These are phyloP conservation scores for Fraxinus paxiana DNA, from an alignment of 305 asterid genomes.

Conservation along the genomic window DNA sequence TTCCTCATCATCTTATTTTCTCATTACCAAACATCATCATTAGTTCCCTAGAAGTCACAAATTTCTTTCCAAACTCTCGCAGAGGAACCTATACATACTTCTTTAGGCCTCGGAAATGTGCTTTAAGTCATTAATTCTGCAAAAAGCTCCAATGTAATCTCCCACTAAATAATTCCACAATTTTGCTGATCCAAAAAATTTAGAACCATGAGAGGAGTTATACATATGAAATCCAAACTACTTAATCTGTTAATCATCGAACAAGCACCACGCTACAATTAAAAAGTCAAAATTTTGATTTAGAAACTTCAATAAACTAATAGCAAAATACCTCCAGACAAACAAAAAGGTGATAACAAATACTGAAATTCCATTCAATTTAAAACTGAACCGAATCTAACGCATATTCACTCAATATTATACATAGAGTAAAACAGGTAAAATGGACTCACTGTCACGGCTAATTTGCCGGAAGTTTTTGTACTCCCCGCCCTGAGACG, in stretches of 20 bases:
- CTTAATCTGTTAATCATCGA: background rate
- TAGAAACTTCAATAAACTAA: background rate
- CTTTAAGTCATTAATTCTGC: background rate
- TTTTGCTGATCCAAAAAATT: background rate
- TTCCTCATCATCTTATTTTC: background rate
- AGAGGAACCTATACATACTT: background rate
- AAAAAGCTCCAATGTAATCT: background rate
- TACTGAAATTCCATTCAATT: background rate
- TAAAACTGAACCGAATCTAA: background rate
- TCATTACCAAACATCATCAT: background rate
- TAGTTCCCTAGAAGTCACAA: background rate
- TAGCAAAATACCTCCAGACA: background rate
- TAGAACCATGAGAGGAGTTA: background rate
- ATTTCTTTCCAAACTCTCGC: background rate
- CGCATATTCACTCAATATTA: background rate
- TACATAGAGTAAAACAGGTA: background rate
- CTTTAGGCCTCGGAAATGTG: background rate
- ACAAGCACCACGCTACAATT: background rate
- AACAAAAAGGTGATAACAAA: background rate
- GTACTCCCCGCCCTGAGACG: constrained; percentile 87
- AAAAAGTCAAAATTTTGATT: background rate
- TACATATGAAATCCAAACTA: background rate
- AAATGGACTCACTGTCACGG: constrained; percentile 72
- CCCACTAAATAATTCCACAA: background rate
- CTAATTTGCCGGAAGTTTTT: constrained; percentile 78